Percentiles rank a stretch among this genome's conserved stretches.
phyloP scores from a whole-genome alignment of 2,329 filamentous ascomycete species.

The Penicillium sumatraense region DNA sequence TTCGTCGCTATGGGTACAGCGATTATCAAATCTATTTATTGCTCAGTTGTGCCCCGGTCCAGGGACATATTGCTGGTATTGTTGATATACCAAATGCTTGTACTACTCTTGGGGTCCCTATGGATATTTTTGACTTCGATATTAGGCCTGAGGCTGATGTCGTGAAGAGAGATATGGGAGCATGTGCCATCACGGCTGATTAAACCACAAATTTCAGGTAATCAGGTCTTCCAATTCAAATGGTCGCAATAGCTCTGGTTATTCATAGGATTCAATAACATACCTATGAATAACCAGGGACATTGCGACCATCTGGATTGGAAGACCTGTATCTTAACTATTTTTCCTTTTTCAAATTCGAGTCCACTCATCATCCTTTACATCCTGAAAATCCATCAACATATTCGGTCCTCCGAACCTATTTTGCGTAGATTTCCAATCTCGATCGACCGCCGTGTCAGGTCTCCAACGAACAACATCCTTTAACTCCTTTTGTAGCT shows the following conservation, averaged over 20 bases:
- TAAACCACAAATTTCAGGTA: slow-evolving; percentile 11
- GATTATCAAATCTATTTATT: slow-evolving; percentile 85
- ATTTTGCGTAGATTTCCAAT: slow-evolving; percentile 56
- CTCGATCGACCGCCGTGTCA: slow-evolving; percentile 51
- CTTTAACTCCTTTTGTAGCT: slow-evolving; percentile 48
- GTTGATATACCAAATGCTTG: slow-evolving; percentile 92
- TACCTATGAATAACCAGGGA: too few species aligned
- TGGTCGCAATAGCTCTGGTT: too few species aligned
- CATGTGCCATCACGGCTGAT: slow-evolving; percentile 66
- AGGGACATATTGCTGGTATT: slow-evolving; percentile 86
- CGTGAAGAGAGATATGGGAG: slow-evolving; percentile 69
- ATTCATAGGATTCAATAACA: too few species aligned
- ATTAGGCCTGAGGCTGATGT: slow-evolving; percentile 70
- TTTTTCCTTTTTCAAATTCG: slow-evolving; percentile 20
- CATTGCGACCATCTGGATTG: too few species aligned
- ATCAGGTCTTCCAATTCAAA: too few species aligned
- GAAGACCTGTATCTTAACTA: too few species aligned
- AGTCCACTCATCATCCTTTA: slow-evolving; percentile 45
- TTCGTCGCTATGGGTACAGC: slow-evolving; percentile 70
- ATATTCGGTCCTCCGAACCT: slow-evolving; percentile 53
- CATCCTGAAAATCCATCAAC: slow-evolving; percentile 55
- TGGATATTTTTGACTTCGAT: slow-evolving; percentile 96
- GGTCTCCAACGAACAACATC: slow-evolving; percentile 57
- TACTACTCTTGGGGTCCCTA: slow-evolving; percentile 83
- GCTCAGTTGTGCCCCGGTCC: slow-evolving; percentile 81